Percentiles rank a stretch among this genome's conserved stretches.
These are phyloP conservation scores for Trichomonas tenax DNA, from an alignment of 208 protist genomes.

Conservation along the genomic window DNA sequence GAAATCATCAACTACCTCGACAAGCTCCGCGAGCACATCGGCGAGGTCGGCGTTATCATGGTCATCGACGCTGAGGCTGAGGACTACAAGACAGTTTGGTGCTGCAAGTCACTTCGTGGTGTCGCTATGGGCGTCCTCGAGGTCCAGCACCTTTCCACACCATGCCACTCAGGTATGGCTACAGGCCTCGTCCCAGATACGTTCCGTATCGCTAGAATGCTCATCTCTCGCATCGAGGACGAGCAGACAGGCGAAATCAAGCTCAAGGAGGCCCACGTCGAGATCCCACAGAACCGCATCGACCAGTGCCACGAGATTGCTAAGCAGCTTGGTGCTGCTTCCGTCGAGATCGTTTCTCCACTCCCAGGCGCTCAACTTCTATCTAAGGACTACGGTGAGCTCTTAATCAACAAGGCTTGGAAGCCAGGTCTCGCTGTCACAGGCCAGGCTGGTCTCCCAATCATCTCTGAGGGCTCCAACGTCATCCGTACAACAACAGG, in stretches of 20 bases:
- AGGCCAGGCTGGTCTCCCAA: constrained; percentile 62
- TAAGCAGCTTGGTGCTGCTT: constrained; percentile 33
- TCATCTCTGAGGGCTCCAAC: constrained; percentile 60
- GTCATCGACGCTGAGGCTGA: constrained; percentile 71
- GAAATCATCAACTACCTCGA: constrained; percentile 64
- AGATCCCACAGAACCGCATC: constrained; percentile 59
- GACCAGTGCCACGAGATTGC: constrained; percentile 42
- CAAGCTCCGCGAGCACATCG: constrained; percentile 48
- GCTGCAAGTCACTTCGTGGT: constrained; percentile 72
- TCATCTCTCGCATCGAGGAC: constrained; percentile 73
- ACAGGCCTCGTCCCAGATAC: constrained; percentile 73
- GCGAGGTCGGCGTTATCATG: constrained; percentile 63
- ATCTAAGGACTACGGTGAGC: constrained; percentile 48
- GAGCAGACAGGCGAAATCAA: constrained; percentile 62
- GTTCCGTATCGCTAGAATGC: constrained; percentile 63
- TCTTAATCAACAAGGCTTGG: constrained; percentile 68
- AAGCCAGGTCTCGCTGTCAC: constrained; percentile 65
- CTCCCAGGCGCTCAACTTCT: constrained; percentile 32
- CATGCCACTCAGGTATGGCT: constrained; percentile 64
- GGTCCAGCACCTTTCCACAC: constrained; percentile 58
- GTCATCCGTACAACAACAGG: constrained; percentile 64
- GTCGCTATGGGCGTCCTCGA: constrained; percentile 56
- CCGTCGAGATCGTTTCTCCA: constrained; percentile 38
- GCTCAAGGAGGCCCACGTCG: constrained; percentile 53
- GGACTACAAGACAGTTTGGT: constrained; percentile 79